phyloP scores from a whole-genome alignment of 345 rosid species.

The Erodium maritimum region DNA sequence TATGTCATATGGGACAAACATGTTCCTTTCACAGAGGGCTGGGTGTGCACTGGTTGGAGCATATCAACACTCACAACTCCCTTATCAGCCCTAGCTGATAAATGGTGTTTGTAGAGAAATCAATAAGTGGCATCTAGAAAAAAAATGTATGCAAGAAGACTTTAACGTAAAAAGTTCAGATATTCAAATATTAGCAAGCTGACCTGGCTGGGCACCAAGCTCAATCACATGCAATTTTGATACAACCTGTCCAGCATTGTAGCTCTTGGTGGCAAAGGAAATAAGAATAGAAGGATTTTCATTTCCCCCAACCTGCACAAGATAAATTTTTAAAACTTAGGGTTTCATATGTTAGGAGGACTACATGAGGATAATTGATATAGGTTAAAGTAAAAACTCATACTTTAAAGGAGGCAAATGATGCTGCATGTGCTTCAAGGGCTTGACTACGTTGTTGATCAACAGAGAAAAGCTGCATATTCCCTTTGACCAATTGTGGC shows the following conservation, averaged over 20 bases:
- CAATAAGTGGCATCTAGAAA: background rate
- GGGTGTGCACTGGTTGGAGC: background rate
- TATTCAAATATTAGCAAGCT: slow-evolving; percentile 1
- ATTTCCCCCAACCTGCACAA: slow-evolving; percentile 72
- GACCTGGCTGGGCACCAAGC: slow-evolving; percentile 97
- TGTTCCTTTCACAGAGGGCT: background rate
- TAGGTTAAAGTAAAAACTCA: slow-evolving; percentile 1
- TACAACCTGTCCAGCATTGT: slow-evolving; percentile 82
- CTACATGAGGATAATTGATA: background rate
- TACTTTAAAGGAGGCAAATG: slow-evolving; percentile 72
- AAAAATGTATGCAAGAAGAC: background rate
- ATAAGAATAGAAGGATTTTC: slow-evolving; percentile 88
- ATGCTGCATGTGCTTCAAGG: slow-evolving; percentile 84
- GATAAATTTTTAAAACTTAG: slow-evolving; percentile 1
- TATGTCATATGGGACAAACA: background rate
- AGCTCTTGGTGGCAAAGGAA: slow-evolving; percentile 77
- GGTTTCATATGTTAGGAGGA: background rate
- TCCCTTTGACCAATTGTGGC: slow-evolving; percentile 87
- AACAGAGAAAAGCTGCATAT: slow-evolving; percentile 87
- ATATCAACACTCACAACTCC: background rate
- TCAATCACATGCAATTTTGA: slow-evolving; percentile 94
- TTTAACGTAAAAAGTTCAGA: background rate
- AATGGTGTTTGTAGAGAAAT: too few species aligned
- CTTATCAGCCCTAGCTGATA: background rate
- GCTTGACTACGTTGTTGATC: slow-evolving; percentile 95